Evolutionary conservation across 140 eudicot genomes (phyloP).

Genomic region (Bidens hawaiensis): DNA sequence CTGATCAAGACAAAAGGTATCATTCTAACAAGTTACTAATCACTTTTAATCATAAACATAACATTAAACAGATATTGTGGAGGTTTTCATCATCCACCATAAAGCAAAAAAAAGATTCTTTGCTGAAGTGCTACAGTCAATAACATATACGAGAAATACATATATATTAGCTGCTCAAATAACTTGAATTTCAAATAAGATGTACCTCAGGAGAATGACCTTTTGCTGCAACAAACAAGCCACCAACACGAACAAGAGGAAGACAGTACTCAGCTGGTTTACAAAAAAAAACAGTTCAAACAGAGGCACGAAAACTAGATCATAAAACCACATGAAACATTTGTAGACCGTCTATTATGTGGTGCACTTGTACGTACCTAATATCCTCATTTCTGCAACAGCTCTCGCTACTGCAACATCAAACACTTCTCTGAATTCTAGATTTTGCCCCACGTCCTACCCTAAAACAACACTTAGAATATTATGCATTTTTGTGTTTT

Average conservation of each 20-base stretch:
- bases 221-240: conserved; percentile 95
- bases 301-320: conserved; percentile 3
- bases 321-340: conserved; percentile 5
- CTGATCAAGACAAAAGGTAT: conserved; percentile 1
- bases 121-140: not conserved
- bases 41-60: conserved; percentile 1
- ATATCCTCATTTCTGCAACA: conserved; percentile 90
- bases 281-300: conserved; percentile 10
- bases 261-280: conserved; percentile 87
- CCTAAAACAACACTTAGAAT: conserved; percentile 40
- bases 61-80: conserved; percentile 7
- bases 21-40: conserved; percentile 11
- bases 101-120: conserved; percentile 4
- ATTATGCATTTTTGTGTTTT: conserved; percentile 18
- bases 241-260: conserved; percentile 95
- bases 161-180: not conserved
- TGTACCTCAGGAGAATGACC: conserved; percentile 94
- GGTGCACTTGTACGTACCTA: conserved; percentile 46
- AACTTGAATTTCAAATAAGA: conserved; percentile 13
- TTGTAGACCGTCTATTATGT: not conserved
- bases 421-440: conserved; percentile 71
- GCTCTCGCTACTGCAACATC: conserved; percentile 97
- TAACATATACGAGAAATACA: not conserved
- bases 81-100: conserved; percentile 7
- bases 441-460: conserved; percentile 72